Percentiles rank a stretch among this genome's conserved stretches.
phyloP scores from a whole-genome alignment of 495 filamentous ascomycete species.

The Penicillium arizonense region DNA sequence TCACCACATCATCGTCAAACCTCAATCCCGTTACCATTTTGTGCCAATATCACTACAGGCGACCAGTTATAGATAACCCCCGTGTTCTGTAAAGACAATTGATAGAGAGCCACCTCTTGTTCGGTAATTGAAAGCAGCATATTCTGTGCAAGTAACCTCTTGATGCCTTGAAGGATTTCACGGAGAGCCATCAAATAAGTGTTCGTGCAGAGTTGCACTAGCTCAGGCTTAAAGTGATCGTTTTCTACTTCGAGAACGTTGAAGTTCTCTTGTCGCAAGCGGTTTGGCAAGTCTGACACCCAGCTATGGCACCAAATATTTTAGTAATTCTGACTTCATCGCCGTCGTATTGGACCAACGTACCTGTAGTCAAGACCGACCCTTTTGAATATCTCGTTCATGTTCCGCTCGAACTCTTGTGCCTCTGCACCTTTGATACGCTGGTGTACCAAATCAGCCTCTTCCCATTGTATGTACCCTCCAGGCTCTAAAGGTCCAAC shows the following conservation, averaged over 20 bases:
- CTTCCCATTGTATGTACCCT: conserved; percentile 34
- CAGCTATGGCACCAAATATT: neutral
- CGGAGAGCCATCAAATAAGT: conserved; percentile 11
- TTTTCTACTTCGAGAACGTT: conserved; percentile 1
- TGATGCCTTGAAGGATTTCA: conserved; percentile 10
- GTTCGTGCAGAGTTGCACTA: conserved; percentile 9
- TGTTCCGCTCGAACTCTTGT: conserved; percentile 1
- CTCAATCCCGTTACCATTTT: no score
- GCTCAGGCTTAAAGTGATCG: neutral
- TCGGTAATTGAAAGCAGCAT: neutral
- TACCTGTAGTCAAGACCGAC: conserved; percentile 11
- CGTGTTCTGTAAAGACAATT: neutral
- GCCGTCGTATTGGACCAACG: no score
- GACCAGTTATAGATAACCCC: conserved; percentile 13
- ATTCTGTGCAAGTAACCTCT: neutral
- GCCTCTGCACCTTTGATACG: conserved; percentile 6
- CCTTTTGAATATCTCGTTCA: conserved; percentile 4
- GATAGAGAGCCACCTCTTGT: neutral
- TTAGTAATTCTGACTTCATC: no score
- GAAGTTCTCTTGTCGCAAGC: neutral
- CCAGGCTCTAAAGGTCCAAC: conserved; percentile 20
- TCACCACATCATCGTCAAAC: no score
- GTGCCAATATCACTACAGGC: conserved; percentile 7
- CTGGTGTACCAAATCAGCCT: conserved; percentile 21
- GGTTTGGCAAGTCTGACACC: conserved; percentile 5